phyloP scores from a whole-genome alignment of 441 rosid species.

The Gossypium davidsonii region DNA sequence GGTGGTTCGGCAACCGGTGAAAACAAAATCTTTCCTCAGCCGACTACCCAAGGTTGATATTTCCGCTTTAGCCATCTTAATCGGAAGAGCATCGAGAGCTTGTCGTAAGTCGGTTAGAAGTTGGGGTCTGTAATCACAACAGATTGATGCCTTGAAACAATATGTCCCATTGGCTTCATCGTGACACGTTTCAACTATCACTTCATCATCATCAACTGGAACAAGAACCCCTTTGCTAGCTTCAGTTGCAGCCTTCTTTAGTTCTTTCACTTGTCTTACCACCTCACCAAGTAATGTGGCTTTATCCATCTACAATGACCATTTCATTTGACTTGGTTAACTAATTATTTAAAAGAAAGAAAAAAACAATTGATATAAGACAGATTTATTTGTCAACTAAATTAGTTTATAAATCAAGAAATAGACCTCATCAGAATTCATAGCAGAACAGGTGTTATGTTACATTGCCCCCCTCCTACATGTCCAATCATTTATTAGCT shows the following conservation, averaged over 20 bases:
- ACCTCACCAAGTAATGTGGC: conserved; percentile 69
- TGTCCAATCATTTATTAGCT: too few species aligned
- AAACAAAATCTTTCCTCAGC: conserved; percentile 36
- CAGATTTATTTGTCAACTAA: not conserved
- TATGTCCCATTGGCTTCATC: conserved; percentile 22
- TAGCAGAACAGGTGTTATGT: not conserved
- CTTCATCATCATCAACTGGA: conserved; percentile 52
- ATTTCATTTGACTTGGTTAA: not conserved
- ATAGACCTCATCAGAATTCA: not conserved
- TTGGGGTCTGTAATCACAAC: conserved; percentile 50
- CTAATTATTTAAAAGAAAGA: not conserved
- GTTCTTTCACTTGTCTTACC: conserved; percentile 44
- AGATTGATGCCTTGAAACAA: conserved; percentile 45
- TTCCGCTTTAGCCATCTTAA: conserved; percentile 38
- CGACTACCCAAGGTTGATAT: conserved; percentile 48
- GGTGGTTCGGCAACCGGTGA: conserved; percentile 23
- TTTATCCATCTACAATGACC: conserved; percentile 51
- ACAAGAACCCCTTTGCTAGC: conserved; percentile 41
- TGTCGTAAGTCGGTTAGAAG: conserved; percentile 41
- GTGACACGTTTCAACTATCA: conserved; percentile 35
- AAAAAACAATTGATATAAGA: not conserved
- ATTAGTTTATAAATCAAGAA: not conserved
- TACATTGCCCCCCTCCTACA: not conserved
- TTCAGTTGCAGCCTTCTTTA: conserved; percentile 42
- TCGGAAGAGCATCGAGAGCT: conserved; percentile 39